Base-by-base conservation (phyloP, 2,329 filamentous ascomycete species). In the Fusarium agapanthi region DNA sequence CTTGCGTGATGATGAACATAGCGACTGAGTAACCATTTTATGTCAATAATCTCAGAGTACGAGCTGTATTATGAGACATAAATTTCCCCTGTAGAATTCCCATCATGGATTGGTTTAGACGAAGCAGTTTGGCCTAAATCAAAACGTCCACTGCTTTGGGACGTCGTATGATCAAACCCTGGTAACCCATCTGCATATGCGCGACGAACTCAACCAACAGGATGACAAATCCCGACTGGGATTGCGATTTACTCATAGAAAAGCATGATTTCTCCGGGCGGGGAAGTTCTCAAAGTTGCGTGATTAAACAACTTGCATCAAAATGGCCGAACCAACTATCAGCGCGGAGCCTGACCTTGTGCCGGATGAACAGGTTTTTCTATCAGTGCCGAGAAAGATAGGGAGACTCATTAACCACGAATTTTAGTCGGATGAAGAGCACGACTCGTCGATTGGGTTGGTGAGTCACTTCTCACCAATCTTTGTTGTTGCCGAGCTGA, bases 291-390 rank as follows among this genome's bases (percentile, higher is more conserved):
- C 8, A 22, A 41, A 3, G 3, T 16, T 58, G 41, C 28, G 41
- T 26, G 37, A 63, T 50, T 55, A 45, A 45, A 30, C 1, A 8
- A 7, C 1, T 18, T 1, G 0, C 20, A 6, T 37, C 16, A 30
- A 47, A 28, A 72, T 72, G 69, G n/a, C 16, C 1, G 61, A 69
- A 28, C 56, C 14, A 14, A 70, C 37, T 8, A 9, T 70, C 5
- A 60, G 63, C 38, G n/a, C 37, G 10, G 61, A 55, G 16, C 50
- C 54, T 3, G 35, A 43, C 6, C 14, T 74, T 22, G 38, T 67
- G 5, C 61, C 71, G 1, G 68, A 70, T 10, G 65, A 67, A 11
- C 45, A 70, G 68, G 71, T 74, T 35, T 3, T 7, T 28, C 12
- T 10, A 13, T 22, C 8, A 15, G 3, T 14, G 2, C 15, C 6